Evolutionary conservation across 1,139 yeast genomes (phyloP), one percentile per base, ranked within the genome.

Genomic region (Groenewaldozyma sp.): DNA sequence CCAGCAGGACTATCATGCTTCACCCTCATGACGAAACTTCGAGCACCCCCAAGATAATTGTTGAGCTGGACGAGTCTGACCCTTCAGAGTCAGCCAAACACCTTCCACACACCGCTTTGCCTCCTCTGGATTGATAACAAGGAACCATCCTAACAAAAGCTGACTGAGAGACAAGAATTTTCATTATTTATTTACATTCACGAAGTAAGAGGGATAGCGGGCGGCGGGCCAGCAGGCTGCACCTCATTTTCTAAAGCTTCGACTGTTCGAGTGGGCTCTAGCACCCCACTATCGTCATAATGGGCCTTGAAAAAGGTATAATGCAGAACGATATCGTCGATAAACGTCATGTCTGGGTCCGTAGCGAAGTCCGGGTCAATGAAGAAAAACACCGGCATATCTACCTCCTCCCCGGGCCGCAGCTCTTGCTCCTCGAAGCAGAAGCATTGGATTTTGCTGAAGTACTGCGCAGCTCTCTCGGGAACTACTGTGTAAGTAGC

Each of bases 331-430:
- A 91, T 74, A 58, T 88, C 95, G 53, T 87, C 93, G 36, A 88
- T 79, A 54, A 84, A 82, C 59, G 93, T 75, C 93, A 91, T 84
- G 33, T 78, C 72, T 6, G 98, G 97, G 58, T 93, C 99, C 47
- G 81, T 80, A 35, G 94, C 94, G 62, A 84, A 91, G 50, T 93
- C 98, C 0, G 99, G 99, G 58, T 93, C 99, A 41, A 93, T 83
- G 62, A 93, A 93, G 73, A 93, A 93, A 65, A 93, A 93, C 14
- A 91, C 88, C 0, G 99, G 99, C 98, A 93, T 91, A 57, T 93
- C 99, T 13, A 93, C 95, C 59, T 91, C 97, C 64, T 93, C 99
- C 4, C 97, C 97, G 1, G 96, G 95, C 42, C 80, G 73, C 49
- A 91, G 68, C 59, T 86, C 73, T 62, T 91, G 99, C 59, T 91